Evolutionary conservation across 2,329 filamentous ascomycete species (phyloP), one percentile per base, ranked within the genome.

Genomic region (Xylariales sp.): DNA sequence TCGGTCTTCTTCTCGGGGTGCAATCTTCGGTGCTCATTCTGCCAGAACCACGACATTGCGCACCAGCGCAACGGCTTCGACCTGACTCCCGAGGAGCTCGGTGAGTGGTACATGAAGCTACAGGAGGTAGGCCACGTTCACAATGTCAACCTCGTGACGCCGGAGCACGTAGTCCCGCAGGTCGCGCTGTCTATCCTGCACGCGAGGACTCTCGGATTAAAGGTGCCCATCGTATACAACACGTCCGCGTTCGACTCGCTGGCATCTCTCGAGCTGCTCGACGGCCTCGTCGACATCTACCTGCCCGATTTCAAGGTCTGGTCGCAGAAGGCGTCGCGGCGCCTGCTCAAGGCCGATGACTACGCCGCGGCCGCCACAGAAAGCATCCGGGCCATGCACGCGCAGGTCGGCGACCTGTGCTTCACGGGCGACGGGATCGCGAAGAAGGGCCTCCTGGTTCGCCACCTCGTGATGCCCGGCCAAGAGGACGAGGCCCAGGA

Each of bases 241-340:
- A 94, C 92, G 0, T 94, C 91, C 0, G 89, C 90, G 10, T 97
- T 92, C 75, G 93, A 97, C 79, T 93, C 90, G 0, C 81, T 91
- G 0, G 89, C 88, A 2, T 93, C 90, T 0, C 82, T 97, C 1
- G 80, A 88, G 67, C 83, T 96, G 8, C 85, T 97, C 73, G 90
- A 96, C 73, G 93, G 93, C 0, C 81, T 97, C 34, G 88, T 96
- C 0, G 93, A 96, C 77, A 93, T 97, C 52, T 97, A 96, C 76
- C 83, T 97, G n/a, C 91, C 93, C 0, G 93, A 97, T 76, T 96
- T 96, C 83, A 96, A 97, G 78, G 88, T 94, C 9, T 96, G 92
- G 92, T 86, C 86, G 34, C 78, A 84, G 1, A 81, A 78, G 28
- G 90, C 91, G 0, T 91, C 91, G 23, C 90, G 86, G 73, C 84